Evolutionary conservation across 140 eudicot genomes (phyloP), one percentile per base, ranked within the genome.

Genomic region (Senecio squalidus): DNA sequence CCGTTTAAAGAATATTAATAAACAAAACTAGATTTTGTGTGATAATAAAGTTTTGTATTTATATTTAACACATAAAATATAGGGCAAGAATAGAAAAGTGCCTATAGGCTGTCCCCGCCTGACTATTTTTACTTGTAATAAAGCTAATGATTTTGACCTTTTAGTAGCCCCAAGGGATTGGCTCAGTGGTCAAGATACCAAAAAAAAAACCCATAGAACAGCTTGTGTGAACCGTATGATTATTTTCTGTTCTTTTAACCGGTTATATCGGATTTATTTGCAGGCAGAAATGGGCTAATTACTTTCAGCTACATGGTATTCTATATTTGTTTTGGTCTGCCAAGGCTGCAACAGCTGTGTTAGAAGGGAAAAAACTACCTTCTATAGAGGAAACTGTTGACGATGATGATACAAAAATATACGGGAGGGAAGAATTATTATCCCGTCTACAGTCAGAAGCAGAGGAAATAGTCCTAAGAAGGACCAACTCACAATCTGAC

Each of bases 281-380:
- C 88, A 86, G 98, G 59, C 70, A 60, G 33, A 81, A 84, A 65
- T 91, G 98, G 98, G 98, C 96, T 0, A 33, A 78, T 20, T 86
- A 86, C 74, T 86, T 91, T 75, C 84, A 53, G 30, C 72, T 64
- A 22, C 79, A 84, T 13, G 96, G 80, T 33, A 91, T 86, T 72
- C 86, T 91, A 48, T 81, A 78, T 46, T 3, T 86, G 30, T 91
- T 91, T 71, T 91, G 98, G 98, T 91, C 98, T 0, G 98, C 96
- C 9, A 91, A 86, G 57, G 98, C 91, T 66, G 98, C 96, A 64
- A 45, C 94, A 58, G 94, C 96, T 0, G 78, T 63, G 7, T 67
- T 81, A 36, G 94, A 90, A 54, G 97, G 94, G 46, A 80, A 86
- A 62, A 58, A 48, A 20, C 57, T 14, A 3, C 68, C 9, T 46